Base-by-base conservation (phyloP, 805 yeast genomes). In the Zygoascus flipseniorum region DNA sequence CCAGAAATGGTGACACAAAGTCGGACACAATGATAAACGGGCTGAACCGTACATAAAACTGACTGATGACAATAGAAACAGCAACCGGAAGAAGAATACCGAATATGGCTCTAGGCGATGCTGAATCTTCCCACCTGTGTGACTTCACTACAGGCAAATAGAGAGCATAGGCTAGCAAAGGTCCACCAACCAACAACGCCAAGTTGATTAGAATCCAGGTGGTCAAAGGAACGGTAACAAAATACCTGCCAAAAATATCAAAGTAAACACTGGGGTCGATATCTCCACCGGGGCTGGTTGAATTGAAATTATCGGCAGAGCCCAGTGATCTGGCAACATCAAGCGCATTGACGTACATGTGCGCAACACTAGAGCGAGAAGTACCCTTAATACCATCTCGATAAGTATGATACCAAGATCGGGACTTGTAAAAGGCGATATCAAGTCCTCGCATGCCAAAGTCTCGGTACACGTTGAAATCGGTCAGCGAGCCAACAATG, bases 391-490 rank as follows among this genome's bases (percentile, higher is more conserved):
- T 83, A 48, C 79, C 78, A 67, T 90, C 97, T 47, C 80, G 74
- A 14, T 72, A 69, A 0, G 97, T 90, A 64, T 90, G 97, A 61
- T 90, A 90, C 43, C 86, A 68, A 50, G 86, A 80, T 62, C 97
- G 77, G 23, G 96, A 96, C 62, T 81, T 84, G 66, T 79, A 89
- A 66, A 90, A 90, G 1, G 97, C 96, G 60, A 90, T 79, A 68
- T 90, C 97, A 63, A 89, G 76, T 10, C 97, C 97, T 58, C 95
- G 76, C 50, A 88, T 65, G 0, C 93, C 95, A 49, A 77, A 69
- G 5, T 60, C 57, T 52, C 77, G 75, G 65, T 89, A 90, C 2
- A 88, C 80, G 57, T 80, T 78, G 67, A 85, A 90, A 65, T 90
- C 97, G 1, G 97, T 90, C 68, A 89, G 92, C 59, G 95, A 85